Conservation (phyloP, 2,329 filamentous ascomycete genomes). For the Epichloe uncinata region DNA sequence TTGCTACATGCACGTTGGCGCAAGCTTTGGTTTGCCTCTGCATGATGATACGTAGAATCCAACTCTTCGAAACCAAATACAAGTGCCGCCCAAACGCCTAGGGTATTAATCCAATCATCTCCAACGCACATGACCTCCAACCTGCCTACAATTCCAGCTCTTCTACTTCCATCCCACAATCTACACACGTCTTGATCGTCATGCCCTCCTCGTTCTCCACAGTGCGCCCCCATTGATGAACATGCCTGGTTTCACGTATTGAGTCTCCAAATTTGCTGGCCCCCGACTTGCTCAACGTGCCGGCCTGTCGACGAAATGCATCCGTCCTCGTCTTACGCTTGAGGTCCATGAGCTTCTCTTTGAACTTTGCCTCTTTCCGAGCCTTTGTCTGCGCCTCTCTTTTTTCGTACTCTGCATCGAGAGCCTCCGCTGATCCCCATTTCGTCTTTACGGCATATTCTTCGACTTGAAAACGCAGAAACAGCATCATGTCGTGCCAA, state of each 20-base stretch:
- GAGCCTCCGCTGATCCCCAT: slow-evolving; percentile 75
- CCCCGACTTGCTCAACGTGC: slow-evolving; percentile 38
- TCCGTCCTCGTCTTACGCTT: slow-evolving; percentile 92
- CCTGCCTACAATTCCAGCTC: slow-evolving; percentile 48
- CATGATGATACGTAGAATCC: not conserved
- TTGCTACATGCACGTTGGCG: too few relatives aligned
- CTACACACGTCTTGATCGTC: slow-evolving; percentile 66
- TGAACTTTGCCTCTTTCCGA: slow-evolving; percentile 84
- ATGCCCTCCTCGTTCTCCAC: slow-evolving; percentile 59
- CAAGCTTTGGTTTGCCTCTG: too few relatives aligned
- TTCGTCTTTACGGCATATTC: slow-evolving; percentile 82
- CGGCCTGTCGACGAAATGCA: slow-evolving; percentile 63
- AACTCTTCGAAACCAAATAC: not conserved
- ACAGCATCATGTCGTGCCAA: slow-evolving; percentile 99
- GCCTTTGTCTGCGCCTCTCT: slow-evolving; percentile 69
- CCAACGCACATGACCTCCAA: not conserved
- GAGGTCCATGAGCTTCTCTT: slow-evolving; percentile 71
- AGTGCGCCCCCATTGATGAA: slow-evolving; percentile 72
- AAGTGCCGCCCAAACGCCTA: not conserved
- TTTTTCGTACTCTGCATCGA: slow-evolving; percentile 80
- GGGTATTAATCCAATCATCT: not conserved
- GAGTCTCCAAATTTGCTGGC: slow-evolving; percentile 62
- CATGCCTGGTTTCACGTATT: slow-evolving; percentile 59
- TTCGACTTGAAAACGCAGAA: slow-evolving; percentile 84
- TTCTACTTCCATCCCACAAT: slow-evolving; percentile 69